phyloP scores from a whole-genome alignment of 805 yeast genomes.

The Hanseniaspora pseudoguilliermondii region DNA sequence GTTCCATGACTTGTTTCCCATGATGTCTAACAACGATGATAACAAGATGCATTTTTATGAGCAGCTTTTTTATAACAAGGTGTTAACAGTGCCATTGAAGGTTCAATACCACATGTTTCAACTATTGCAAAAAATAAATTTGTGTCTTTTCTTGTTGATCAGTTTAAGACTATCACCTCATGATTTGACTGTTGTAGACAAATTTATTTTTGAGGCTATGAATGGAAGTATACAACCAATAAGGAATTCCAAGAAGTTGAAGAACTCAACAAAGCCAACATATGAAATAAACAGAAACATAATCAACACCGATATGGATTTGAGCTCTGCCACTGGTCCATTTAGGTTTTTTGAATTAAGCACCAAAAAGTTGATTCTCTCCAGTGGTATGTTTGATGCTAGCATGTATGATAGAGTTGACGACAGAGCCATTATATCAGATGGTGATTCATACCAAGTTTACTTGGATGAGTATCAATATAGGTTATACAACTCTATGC shows the following conservation, averaged over 20 bases:
- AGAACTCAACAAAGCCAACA: neutral
- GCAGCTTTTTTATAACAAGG: constrained; percentile 10
- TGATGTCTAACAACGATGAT: constrained; percentile 19
- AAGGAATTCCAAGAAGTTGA: constrained; percentile 7
- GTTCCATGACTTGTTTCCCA: constrained; percentile 14
- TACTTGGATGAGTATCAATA: constrained; percentile 11
- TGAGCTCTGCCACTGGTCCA: neutral
- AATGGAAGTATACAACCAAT: constrained; percentile 29
- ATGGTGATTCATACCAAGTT: constrained; percentile 5
- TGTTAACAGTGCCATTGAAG: constrained; percentile 11
- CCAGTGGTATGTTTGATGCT: constrained; percentile 8
- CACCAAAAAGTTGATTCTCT: constrained; percentile 1
- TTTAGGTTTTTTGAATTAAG: constrained; percentile 8
- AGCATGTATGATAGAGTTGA: constrained; percentile 13
- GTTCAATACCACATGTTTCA: constrained; percentile 31
- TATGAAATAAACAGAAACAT: constrained; percentile 1
- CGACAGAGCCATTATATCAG: constrained; percentile 9
- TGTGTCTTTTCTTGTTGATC: constrained; percentile 81
- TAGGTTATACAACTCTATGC: constrained; percentile 7
- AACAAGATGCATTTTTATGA: neutral
- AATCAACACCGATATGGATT: neutral
- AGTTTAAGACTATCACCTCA: constrained; percentile 72
- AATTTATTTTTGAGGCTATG: constrained; percentile 72
- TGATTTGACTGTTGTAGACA: constrained; percentile 78
- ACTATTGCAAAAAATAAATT: constrained; percentile 68